Base-by-base conservation (phyloP, 495 filamentous ascomycete genomes). In the Apodospora peruviana region DNA sequence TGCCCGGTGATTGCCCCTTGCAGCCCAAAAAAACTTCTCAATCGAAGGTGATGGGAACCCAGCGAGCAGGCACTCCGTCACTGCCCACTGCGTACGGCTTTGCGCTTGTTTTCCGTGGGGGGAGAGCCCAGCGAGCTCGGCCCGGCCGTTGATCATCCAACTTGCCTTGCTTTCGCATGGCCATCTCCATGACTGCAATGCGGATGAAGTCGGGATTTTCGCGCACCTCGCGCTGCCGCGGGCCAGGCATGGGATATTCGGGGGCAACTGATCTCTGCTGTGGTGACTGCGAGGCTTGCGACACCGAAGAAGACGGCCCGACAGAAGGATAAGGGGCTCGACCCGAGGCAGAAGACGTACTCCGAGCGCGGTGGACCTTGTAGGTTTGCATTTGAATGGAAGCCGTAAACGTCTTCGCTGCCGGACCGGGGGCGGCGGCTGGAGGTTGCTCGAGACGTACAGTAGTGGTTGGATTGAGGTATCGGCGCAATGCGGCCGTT, bases 201-300 rank as follows among this genome's bases (percentile, higher is more conserved):
- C 93, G 82, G 43, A 98, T 82, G 69, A 97, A 98, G 55, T 96
- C 86, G 20, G 85, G 80, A 61, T 98, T 98, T 64, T 98, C 93
- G 32, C 93, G 80, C 54, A 88, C 81, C 63, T 96, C 93, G 12
- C 93, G 82, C 62, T 91, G 91, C 12, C 89, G 84, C 10, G 85
- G 68, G 0, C 72, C 71, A 4, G 68, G 70, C 34, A 73, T 62
- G 36, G 62, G 65, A 52, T 57, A 70, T 57, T 53, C 65, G 47
- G 40, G 48, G 53, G 38, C 66, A 45, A 18, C 50, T 38, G 41
- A 55, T 55, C 40, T 65, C 50, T 41, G 64, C 52, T 49, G 65
- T 57, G 56, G 64, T 21, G 25, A 37, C 32, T 55, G 48, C 60
- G 47, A 58, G 17, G 53, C 45, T 41, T 66, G 69, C 16, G 75